Percentiles rank a stretch among this genome's conserved stretches.
Evolutionary conservation across 202 grass and related monocot genomes (phyloP).

Genomic region (Saccharum hybrid): DNA sequence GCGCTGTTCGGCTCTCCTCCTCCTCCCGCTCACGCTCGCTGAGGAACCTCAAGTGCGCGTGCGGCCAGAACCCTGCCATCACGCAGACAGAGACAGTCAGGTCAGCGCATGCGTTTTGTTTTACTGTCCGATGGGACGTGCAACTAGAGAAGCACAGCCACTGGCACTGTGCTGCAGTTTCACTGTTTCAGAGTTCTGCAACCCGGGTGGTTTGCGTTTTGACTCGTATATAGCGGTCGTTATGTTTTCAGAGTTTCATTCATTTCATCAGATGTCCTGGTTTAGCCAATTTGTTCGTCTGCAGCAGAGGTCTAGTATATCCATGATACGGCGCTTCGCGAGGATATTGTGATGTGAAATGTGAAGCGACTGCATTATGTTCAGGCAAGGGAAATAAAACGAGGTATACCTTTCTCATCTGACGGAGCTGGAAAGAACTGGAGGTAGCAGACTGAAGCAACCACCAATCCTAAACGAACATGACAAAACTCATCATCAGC

Average conservation of each 20-base stretch:
- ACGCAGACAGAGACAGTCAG: neutral
- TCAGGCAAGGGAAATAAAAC: neutral
- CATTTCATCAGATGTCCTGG: neutral
- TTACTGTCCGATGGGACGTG: too few species aligned
- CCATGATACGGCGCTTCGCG: too few species aligned
- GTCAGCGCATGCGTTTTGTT: neutral
- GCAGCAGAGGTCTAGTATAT: neutral
- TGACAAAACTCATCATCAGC: neutral
- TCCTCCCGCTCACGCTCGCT: slow-evolving; percentile 9
- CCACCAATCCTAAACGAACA: slow-evolving; percentile 37
- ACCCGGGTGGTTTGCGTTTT: neutral
- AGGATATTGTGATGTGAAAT: neutral
- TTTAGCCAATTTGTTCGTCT: neutral
- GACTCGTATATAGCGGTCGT: neutral
- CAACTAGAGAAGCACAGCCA: too few species aligned
- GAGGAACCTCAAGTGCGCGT: slow-evolving; percentile 47
- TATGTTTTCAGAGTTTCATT: neutral
- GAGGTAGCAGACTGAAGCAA: slow-evolving; percentile 53
- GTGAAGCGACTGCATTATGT: neutral
- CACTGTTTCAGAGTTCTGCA: neutral
- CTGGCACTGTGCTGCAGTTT: too few species aligned
- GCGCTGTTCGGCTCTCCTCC: neutral
- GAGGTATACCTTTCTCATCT: slow-evolving; percentile 38
- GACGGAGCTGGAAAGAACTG: slow-evolving; percentile 59
- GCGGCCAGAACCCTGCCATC: slow-evolving; percentile 51